phyloP scores from a whole-genome alignment of 2,329 filamentous ascomycete genomes.

The Metarhizium anisopliae region DNA sequence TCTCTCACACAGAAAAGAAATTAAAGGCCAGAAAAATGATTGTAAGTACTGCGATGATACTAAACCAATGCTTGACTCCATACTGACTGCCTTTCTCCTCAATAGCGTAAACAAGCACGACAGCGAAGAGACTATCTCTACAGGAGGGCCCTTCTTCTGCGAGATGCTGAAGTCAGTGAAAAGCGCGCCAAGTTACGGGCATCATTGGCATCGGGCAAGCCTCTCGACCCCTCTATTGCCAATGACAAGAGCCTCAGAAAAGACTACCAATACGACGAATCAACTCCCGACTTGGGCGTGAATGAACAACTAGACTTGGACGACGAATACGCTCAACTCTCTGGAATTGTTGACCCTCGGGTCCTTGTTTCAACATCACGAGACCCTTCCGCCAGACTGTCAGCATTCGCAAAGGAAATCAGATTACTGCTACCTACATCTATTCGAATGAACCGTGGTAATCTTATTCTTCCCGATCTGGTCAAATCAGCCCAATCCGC shows the following conservation, averaged over 20 bases:
- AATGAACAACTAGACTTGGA: constrained; percentile 68
- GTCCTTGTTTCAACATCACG: constrained; percentile 86
- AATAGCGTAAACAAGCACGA: constrained; percentile 29
- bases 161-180: constrained; percentile 86
- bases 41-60: background rate
- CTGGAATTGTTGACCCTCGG: constrained; percentile 83
- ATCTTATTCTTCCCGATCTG: constrained; percentile 77
- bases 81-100: background rate
- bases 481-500: constrained; percentile 72
- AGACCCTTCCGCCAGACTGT: constrained; percentile 73
- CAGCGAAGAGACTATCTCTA: constrained; percentile 59
- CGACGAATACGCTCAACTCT: constrained; percentile 84
- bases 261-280: constrained; percentile 92
- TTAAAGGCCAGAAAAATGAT: constrained; percentile 4
- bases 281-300: constrained; percentile 54
- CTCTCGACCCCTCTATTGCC: constrained; percentile 70
- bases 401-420: constrained; percentile 90
- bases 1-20: no score
- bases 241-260: constrained; percentile 77
- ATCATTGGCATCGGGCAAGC: constrained; percentile 82
- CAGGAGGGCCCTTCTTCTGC: constrained; percentile 74
- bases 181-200: constrained; percentile 81
- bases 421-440: constrained; percentile 73
- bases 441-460: constrained; percentile 86
- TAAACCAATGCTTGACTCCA: background rate